These are phyloP conservation scores for Penicillium cataractarum DNA, from an alignment of 495 filamentous ascomycete species.

Conservation along the genomic window DNA sequence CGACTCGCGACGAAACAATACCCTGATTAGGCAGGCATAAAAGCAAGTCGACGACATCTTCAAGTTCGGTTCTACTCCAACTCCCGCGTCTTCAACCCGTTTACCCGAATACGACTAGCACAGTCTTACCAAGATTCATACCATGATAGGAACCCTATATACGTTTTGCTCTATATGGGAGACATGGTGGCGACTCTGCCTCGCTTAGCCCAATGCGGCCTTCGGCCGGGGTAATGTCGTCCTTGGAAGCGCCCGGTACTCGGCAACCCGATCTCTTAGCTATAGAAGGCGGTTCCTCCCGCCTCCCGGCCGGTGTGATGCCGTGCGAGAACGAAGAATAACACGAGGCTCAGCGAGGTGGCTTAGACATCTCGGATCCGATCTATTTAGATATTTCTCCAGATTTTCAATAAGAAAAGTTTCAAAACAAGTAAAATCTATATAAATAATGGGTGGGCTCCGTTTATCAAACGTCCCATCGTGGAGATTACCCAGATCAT, in stretches of 20 bases:
- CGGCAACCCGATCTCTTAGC: conserved; percentile 12
- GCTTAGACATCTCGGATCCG: background rate
- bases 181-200: background rate
- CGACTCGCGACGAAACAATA: background rate
- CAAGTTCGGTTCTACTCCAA: background rate
- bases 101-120: background rate
- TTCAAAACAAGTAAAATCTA: background rate
- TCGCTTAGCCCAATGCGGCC: background rate
- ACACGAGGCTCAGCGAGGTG: conserved; percentile 13
- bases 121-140: too few relatives aligned
- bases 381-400: background rate
- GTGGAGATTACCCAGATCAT: too few relatives aligned
- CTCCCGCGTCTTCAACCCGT: background rate
- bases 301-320: conserved; percentile 4
- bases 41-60: background rate
- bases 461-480: too few relatives aligned
- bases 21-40: background rate
- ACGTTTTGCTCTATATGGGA: background rate
- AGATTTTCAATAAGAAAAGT: background rate
- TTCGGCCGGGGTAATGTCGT: conserved; percentile 9
- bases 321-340: background rate
- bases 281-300: background rate
- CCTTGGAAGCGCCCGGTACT: conserved; percentile 13
- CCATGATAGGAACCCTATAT: background rate
- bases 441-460: background rate